A percentile compares a stretch with the other conserved stretches of the same genome.
These are phyloP conservation scores for Penicillium brevicompactum DNA, from an alignment of 2,329 filamentous ascomycete species.

Conservation along the genomic window DNA sequence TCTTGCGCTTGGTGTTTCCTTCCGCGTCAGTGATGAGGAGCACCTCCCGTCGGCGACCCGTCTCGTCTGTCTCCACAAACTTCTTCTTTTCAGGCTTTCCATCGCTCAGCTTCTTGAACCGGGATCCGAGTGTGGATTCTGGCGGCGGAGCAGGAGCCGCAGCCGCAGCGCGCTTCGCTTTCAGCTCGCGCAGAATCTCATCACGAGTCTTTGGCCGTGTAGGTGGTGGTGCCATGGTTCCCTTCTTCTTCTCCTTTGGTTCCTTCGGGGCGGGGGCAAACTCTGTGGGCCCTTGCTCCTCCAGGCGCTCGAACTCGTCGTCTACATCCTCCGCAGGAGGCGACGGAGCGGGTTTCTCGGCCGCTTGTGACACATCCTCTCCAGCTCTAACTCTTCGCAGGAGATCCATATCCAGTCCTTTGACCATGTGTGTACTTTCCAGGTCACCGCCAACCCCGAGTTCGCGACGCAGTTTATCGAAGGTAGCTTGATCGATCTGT, in stretches of 20 bases:
- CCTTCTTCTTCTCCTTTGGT: slow-evolving; percentile 52
- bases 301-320: slow-evolving; percentile 56
- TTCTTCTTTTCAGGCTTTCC: slow-evolving; percentile 51
- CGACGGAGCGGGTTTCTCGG: slow-evolving; percentile 28
- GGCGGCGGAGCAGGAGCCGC: slow-evolving; percentile 47
- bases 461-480: slow-evolving; percentile 72
- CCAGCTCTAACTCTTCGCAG: slow-evolving; percentile 48
- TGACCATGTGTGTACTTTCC: slow-evolving; percentile 80
- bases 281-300: slow-evolving; percentile 38
- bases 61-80: slow-evolving; percentile 58
- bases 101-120: slow-evolving; percentile 57
- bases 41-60: slow-evolving; percentile 57
- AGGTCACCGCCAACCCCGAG: slow-evolving; percentile 79
- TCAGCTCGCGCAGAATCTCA: slow-evolving; percentile 62
- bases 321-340: slow-evolving; percentile 57
- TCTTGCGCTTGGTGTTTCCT: slow-evolving; percentile 64
- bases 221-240: slow-evolving; percentile 49
- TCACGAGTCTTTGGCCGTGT: slow-evolving; percentile 57
- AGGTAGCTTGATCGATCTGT: slow-evolving; percentile 78
- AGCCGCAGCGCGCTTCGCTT: slow-evolving; percentile 50
- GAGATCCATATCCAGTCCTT: slow-evolving; percentile 85
- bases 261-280: slow-evolving; percentile 33
- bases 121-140: slow-evolving; percentile 54
- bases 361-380: slow-evolving; percentile 54
- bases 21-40: slow-evolving; percentile 61